These are phyloP conservation scores for Nothophaeocryptopus gaeumannii DNA, from an alignment of 2,329 filamentous ascomycete genomes.

Conservation along the genomic window DNA sequence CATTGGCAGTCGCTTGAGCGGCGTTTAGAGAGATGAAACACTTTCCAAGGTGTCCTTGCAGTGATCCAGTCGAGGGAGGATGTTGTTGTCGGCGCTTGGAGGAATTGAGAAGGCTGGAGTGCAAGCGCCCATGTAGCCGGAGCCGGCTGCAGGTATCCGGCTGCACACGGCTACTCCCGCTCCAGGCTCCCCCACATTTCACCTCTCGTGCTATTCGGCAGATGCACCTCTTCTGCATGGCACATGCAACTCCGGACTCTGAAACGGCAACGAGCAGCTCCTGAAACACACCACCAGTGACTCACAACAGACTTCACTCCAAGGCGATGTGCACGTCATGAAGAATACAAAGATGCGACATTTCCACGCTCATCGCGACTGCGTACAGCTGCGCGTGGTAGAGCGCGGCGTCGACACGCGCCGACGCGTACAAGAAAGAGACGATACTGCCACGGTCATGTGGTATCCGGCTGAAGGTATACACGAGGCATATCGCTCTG, in stretches of 20 bases:
- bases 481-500: neutral
- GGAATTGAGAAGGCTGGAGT: slow-evolving; percentile 16
- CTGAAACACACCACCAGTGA: slow-evolving; percentile 12
- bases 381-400: neutral
- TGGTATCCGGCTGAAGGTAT: neutral
- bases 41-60: slow-evolving; percentile 17
- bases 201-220: slow-evolving; percentile 2
- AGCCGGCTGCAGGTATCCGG: neutral
- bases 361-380: neutral
- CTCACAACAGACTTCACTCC: slow-evolving; percentile 18
- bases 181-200: neutral
- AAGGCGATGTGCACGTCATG: neutral
- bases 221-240: slow-evolving; percentile 7
- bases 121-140: slow-evolving; percentile 7
- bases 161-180: neutral
- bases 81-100: slow-evolving; percentile 20
- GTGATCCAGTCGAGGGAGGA: slow-evolving; percentile 13
- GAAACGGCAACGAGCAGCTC: slow-evolving; percentile 4
- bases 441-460: neutral
- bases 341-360: neutral
- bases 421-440: neutral
- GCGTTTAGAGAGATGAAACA: slow-evolving; percentile 35
- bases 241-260: neutral
- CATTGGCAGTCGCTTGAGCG: slow-evolving; percentile 22
- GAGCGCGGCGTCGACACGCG: neutral